Evolutionary conservation across 495 filamentous ascomycete species (phyloP).

Genomic region (Echria macrotheca): DNA sequence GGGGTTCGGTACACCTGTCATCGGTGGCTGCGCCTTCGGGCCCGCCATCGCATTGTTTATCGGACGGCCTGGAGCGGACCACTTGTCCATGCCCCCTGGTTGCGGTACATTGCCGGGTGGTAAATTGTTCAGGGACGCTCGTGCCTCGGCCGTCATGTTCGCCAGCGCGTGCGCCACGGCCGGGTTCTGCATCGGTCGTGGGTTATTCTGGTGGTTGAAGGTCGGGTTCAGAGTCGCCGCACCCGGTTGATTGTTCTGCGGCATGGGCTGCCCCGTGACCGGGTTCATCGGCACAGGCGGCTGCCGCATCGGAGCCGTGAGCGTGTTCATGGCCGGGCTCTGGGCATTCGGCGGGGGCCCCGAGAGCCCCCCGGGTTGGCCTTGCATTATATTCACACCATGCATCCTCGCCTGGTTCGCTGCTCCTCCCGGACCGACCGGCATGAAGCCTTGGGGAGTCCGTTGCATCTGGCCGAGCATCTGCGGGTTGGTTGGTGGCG

Average conservation of each 20-base stretch:
- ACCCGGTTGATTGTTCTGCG: constrained; percentile 32
- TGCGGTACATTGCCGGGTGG: constrained; percentile 32
- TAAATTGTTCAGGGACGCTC: constrained; percentile 39
- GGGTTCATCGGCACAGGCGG: constrained; percentile 40
- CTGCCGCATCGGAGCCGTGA: constrained; percentile 44
- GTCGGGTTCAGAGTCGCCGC: constrained; percentile 27
- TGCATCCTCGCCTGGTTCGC: constrained; percentile 20
- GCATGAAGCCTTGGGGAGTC: constrained; percentile 33
- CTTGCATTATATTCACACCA: constrained; percentile 36
- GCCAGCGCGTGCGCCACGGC: constrained; percentile 11
- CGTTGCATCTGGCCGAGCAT: constrained; percentile 33
- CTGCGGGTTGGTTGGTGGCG: constrained; percentile 29
- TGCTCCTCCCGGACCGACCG: constrained; percentile 37
- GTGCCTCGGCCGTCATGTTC: constrained; percentile 27
- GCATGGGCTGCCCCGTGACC: constrained; percentile 30
- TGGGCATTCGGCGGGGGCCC: constrained; percentile 41
- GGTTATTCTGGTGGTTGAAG: constrained; percentile 29
- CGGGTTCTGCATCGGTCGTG: constrained; percentile 17
- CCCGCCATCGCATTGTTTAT: constrained; percentile 13
- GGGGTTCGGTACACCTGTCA: too few relatives aligned
- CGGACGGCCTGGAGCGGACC: too few relatives aligned
- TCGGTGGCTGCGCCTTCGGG: constrained; percentile 16
- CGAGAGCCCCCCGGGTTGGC: constrained; percentile 42
- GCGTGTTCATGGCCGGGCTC: constrained; percentile 46
- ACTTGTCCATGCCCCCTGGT: too few relatives aligned